Base-by-base conservation (phyloP, 148 eudicot species). In the Gaultheria prostrata region DNA sequence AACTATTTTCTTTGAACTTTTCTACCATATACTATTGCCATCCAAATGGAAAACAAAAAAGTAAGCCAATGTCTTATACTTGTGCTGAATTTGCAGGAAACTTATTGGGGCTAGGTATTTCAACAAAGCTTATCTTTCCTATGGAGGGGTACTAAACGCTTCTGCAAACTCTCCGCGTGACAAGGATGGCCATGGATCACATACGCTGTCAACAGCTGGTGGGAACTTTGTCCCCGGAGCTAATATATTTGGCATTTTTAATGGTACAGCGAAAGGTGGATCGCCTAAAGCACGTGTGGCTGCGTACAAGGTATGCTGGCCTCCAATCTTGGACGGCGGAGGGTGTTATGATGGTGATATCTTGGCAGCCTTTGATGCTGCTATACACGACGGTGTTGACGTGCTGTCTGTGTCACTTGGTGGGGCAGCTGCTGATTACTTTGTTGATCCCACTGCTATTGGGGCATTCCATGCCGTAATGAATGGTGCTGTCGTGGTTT, bases 271-370 rank as follows among this genome's bases (percentile, higher is more conserved):
- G 3, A 93, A 92, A 82, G 98, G 98, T 1, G 97, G 98, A 4
- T 91, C 98, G 0, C 98, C 97, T 1, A 82, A 73, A 57, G 96
- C 98, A 28, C 86, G 97, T 14, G 95, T 92, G 20, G 97, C 93
- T 6, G 86, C 97, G 0, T 94, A 92, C 91, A 94, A 89, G 85
- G 93, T 94, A 0, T 94, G 98, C 80, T 91, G 89, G 89, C 84
- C 91, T 0, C 61, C 85, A 1, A 8, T 80, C 26, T 24, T 50
- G 20, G 20, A 15, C 9, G 71, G 46, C 8, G 76, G 80, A 5
- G 86, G 30, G 51, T 94, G 98, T 78, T 85, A 18, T 20, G 89
- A 89, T 39, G 82, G 91, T 30, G 98, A 93, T 63, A 85, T 92
- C n/a, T 3, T 94, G 63, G 81, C 86, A 2, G 98, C 87, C 21